Evolutionary conservation across 108 stramenopile genomes (phyloP), one percentile per base, ranked within the genome.

Genomic region (Nitzschia sp.): DNA sequence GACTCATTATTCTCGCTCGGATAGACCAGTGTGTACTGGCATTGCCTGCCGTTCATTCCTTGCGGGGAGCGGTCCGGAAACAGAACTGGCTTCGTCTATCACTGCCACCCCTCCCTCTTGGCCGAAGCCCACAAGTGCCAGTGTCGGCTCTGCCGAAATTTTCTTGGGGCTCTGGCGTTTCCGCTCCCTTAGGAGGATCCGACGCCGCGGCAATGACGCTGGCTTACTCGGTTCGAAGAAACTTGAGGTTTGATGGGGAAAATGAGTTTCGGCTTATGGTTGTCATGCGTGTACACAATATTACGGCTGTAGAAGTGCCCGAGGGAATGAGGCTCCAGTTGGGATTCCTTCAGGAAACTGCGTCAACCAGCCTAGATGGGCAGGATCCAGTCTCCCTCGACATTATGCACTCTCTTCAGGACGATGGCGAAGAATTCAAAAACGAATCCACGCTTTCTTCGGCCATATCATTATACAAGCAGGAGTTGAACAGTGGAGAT

Each of bases 401-500:
- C 21, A 24, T 79, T 42, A 48, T 83, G 54, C 72, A 60, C 23
- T 51, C 74, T 0, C 51, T 70, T n/a, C 27, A 26, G 3, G 62
- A 59, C 27, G 67, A 46, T 13, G 61, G 36, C 18, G 33, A 59
- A 1, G 61, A 57, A 33, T 49, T 68, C 11, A 72, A 70, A 2
- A 25, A 33, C 19, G 61, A 72, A 55, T 61, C 67, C 42, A 68
- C 77, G n/a, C 34, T 64, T 11, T 60, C 48, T n/a, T 77, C 77
- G 3, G 58, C 85, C 26, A 51, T 70, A 15, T 58, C 78, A 4
- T 46, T 78, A 13, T 89, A 83, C 74, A 78, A 78, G 34, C 54
- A 72, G 9, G 84, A 81, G 76, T 71, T 93, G 27, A 69, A 72
- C 36, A 76, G 84, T 64, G 89, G 87, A 0, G 92, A 93, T 49